Conservation (phyloP, 805 yeast genomes). For the Jamesozyma rosinii region DNA sequence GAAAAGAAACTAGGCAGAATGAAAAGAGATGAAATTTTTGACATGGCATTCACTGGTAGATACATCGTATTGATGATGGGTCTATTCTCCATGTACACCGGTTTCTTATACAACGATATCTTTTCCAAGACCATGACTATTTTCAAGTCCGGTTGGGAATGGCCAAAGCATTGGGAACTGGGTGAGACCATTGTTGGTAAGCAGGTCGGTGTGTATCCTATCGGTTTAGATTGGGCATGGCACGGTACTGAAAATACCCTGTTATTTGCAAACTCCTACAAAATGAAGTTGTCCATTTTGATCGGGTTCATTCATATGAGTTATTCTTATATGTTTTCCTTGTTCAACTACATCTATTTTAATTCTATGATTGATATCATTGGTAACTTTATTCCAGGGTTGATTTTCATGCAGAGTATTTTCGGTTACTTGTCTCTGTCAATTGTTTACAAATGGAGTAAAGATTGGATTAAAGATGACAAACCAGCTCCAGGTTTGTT, state of each 20-base stretch:
- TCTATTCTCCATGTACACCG: conserved; percentile 62
- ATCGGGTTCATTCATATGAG: conserved; percentile 74
- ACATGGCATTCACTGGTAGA: conserved; percentile 67
- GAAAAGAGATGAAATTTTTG: conserved; percentile 66
- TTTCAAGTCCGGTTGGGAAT: conserved; percentile 64
- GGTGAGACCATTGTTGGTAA: conserved; percentile 43
- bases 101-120: conserved; percentile 61
- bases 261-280: conserved; percentile 61
- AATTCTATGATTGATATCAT: conserved; percentile 53
- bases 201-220: conserved; percentile 43
- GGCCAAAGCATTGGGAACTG: conserved; percentile 45
- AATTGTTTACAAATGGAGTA: conserved; percentile 65
- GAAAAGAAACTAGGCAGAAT: conserved; percentile 44
- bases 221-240: conserved; percentile 69
- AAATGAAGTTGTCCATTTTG: conserved; percentile 66
- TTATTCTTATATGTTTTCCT: conserved; percentile 58
- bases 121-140: conserved; percentile 61
- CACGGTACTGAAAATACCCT: conserved; percentile 71
- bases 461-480: conserved; percentile 56
- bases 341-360: conserved; percentile 52
- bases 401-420: conserved; percentile 65
- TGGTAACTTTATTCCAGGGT: conserved; percentile 67
- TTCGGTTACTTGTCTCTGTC: conserved; percentile 63
- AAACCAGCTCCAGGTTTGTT: conserved; percentile 64
- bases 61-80: conserved; percentile 67